These are phyloP conservation scores for Aspergillus biplanus DNA, from an alignment of 495 filamentous ascomycete genomes.

Conservation along the genomic window DNA sequence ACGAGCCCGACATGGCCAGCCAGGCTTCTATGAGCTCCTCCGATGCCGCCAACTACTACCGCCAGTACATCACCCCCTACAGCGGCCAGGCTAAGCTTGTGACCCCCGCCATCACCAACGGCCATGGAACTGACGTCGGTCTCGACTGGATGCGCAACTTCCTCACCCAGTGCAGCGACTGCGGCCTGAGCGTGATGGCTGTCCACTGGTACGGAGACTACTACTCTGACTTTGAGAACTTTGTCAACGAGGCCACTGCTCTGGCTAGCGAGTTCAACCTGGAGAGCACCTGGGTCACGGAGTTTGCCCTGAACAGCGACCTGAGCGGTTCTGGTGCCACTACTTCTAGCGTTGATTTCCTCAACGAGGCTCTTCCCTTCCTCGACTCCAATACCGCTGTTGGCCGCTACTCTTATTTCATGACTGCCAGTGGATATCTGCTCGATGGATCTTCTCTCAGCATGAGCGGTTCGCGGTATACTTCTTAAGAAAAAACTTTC, in stretches of 20 bases:
- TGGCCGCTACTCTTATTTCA: constrained; percentile 81
- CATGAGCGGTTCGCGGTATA: constrained; percentile 18
- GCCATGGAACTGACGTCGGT: constrained; percentile 51
- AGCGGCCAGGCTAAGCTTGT: constrained; percentile 67
- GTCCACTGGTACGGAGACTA: constrained; percentile 71
- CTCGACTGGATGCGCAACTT: constrained; percentile 66
- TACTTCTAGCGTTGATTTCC: constrained; percentile 56
- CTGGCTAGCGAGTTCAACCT: constrained; percentile 49
- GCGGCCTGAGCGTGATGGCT: constrained; percentile 66
- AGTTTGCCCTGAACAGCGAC: constrained; percentile 62
- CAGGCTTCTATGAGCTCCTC: constrained; percentile 69
- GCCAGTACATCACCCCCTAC: constrained; percentile 71
- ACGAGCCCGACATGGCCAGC: constrained; percentile 74
- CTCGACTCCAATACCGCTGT: constrained; percentile 69
- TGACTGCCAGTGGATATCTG: constrained; percentile 52
- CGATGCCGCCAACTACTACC: constrained; percentile 64
- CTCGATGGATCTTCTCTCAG: constrained; percentile 24
- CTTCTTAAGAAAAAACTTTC: constrained; percentile 8
- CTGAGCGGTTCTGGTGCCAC: constrained; percentile 40
- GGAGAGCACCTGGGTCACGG: constrained; percentile 76
- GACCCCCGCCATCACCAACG: constrained; percentile 78
- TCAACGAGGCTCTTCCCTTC: constrained; percentile 59
- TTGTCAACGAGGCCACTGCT: constrained; percentile 56
- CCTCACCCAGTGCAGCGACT: constrained; percentile 59
- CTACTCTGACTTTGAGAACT: constrained; percentile 58